Percentiles rank a stretch among this genome's conserved stretches.
phyloP scores from a whole-genome alignment of 2,329 filamentous ascomycete genomes.

The Magnaporthales sp. region DNA sequence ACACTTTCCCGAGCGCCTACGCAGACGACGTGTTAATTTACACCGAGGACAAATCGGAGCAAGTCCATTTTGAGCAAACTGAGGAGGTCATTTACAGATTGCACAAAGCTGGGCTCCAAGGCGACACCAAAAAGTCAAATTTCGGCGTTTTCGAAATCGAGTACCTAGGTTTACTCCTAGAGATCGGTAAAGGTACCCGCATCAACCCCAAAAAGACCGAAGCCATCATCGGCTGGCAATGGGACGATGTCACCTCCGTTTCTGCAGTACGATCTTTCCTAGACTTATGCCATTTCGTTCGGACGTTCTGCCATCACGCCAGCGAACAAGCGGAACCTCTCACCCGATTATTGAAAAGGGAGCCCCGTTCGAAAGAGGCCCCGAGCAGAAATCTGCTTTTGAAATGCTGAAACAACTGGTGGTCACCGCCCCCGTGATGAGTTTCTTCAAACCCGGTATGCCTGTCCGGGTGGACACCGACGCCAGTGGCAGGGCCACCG shows the following conservation, averaged over 20 bases:
- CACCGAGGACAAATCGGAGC: background rate
- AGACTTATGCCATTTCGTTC: background rate
- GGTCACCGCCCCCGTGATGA: background rate
- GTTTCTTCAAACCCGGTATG: background rate
- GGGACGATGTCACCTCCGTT: background rate
- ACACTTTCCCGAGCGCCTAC: background rate
- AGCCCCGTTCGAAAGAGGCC: background rate
- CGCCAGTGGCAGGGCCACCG: background rate
- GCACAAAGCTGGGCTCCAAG: background rate
- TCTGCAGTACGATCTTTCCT: background rate
- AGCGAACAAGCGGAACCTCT: background rate
- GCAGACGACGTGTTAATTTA: conserved; percentile 1
- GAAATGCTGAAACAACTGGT: background rate
- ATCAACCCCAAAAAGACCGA: background rate
- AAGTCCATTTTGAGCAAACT: background rate
- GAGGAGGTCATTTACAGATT: background rate
- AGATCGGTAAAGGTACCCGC: background rate
- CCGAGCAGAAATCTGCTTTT: background rate
- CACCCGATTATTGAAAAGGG: background rate
- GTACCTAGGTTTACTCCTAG: background rate
- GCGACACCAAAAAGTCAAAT: background rate
- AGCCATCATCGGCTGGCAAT: background rate
- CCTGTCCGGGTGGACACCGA: background rate
- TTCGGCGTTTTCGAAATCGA: background rate
- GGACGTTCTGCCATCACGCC: background rate